Percentiles rank a stretch among this genome's conserved stretches.
These are phyloP conservation scores for Jatropha curcas DNA, from an alignment of 345 rosid species.

Conservation along the genomic window DNA sequence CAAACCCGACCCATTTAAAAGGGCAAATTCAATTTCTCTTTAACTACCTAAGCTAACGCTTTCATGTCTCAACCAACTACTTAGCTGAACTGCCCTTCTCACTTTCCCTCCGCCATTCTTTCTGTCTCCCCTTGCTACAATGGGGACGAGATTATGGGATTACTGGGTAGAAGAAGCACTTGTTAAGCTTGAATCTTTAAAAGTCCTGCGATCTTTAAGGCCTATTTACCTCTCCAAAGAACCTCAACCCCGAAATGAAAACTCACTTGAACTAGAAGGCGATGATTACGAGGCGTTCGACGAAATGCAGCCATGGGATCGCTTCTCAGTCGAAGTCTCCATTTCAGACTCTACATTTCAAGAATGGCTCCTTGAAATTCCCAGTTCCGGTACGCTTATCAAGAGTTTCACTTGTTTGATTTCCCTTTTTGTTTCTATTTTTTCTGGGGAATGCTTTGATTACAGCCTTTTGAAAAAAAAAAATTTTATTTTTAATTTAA, in stretches of 20 bases:
- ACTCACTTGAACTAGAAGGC: slow-evolving; percentile 8
- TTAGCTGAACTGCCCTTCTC: background rate
- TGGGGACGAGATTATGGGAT: slow-evolving; percentile 56
- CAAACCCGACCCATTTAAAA: no score
- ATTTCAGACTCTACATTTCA: slow-evolving; percentile 61
- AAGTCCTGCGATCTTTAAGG: slow-evolving; percentile 73
- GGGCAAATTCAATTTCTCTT: no score
- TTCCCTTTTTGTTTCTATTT: no score
- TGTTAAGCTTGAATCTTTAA: slow-evolving; percentile 56
- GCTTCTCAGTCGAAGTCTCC: slow-evolving; percentile 65
- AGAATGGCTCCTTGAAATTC: slow-evolving; percentile 80
- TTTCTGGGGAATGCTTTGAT: no score
- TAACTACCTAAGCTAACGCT: no score
- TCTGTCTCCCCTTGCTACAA: slow-evolving; percentile 9
- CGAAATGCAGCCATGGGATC: slow-evolving; percentile 75
- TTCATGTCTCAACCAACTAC: no score
- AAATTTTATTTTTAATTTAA: no score
- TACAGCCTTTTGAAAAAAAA: no score
- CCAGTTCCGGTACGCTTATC: slow-evolving; percentile 66
- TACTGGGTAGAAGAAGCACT: slow-evolving; percentile 72
- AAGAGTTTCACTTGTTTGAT: no score
- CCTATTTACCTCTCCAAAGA: slow-evolving; percentile 57
- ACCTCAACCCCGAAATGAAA: slow-evolving; percentile 8
- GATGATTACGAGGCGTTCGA: slow-evolving; percentile 66
- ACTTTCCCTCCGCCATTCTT: background rate